These are phyloP conservation scores for Gracilaria gracilis DNA, from an alignment of 23 red algal genomes.

Conservation along the genomic window DNA sequence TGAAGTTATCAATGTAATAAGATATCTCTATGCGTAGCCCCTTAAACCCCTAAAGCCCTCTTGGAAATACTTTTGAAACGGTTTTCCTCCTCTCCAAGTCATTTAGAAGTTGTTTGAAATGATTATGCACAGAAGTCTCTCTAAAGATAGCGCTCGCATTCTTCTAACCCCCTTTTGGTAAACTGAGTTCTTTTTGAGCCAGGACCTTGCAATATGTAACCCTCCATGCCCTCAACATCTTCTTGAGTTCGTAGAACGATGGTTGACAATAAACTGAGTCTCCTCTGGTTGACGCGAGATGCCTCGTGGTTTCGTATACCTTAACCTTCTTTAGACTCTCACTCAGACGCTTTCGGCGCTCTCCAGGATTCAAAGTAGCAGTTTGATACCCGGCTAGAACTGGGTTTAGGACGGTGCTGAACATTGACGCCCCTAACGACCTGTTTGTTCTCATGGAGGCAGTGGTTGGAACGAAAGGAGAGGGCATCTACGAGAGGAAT, in stretches of 20 bases:
- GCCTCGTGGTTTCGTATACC: neutral
- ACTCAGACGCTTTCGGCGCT: neutral
- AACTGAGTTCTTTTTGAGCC: neutral
- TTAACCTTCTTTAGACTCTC: neutral
- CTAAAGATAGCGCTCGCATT: neutral
- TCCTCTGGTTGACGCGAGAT: neutral
- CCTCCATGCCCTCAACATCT: neutral
- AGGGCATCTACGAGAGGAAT: neutral
- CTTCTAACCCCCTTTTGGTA: neutral
- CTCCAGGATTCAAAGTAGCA: neutral
- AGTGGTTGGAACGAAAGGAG: neutral
- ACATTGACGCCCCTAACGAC: neutral
- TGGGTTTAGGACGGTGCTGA: neutral
- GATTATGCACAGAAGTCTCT: neutral
- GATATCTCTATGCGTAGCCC: neutral
- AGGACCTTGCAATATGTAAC: neutral
- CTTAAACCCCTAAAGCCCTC: no score
- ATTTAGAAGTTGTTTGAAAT: neutral
- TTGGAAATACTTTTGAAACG: neutral
- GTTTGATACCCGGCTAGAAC: neutral
- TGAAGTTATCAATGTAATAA: neutral
- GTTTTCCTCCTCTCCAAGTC: neutral
- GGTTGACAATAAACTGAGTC: neutral
- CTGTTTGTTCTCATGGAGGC: neutral
- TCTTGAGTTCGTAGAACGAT: neutral